Evolutionary conservation across 305 asterid species (phyloP).

Genomic region (Solanum chacoense): DNA sequence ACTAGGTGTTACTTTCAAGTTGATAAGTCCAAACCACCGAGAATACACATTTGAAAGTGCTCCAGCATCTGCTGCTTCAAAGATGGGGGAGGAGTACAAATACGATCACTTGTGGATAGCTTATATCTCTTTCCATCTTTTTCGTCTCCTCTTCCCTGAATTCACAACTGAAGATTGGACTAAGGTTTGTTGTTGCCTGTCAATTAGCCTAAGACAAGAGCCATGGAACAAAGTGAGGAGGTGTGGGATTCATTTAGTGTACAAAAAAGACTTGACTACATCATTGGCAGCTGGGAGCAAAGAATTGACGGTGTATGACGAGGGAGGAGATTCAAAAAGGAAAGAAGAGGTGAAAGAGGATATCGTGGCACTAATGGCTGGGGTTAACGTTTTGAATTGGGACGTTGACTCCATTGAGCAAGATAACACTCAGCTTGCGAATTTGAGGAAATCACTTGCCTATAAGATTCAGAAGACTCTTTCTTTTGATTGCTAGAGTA

Average conservation of each 20-base stretch:
- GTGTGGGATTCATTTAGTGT: constrained; percentile 4
- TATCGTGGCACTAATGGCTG: not conserved
- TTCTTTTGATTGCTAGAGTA: constrained; percentile 6
- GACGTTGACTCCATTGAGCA: constrained; percentile 4
- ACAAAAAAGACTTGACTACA: not conserved
- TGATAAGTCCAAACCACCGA: constrained; percentile 2
- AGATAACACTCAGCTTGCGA: constrained; percentile 1
- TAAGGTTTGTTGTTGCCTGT: constrained; percentile 3
- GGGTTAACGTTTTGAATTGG: constrained; percentile 7
- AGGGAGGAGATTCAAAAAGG: not conserved
- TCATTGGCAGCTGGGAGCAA: not conserved
- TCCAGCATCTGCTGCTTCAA: not conserved
- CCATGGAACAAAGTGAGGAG: constrained; percentile 8
- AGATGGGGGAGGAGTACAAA: not conserved
- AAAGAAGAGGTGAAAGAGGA: not conserved
- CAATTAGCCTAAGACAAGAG: not conserved
- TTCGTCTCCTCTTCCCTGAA: not conserved
- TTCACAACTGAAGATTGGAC: constrained; percentile 4
- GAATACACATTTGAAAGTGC: not conserved
- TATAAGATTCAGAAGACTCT: constrained; percentile 7
- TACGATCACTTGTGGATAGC: constrained; percentile 4
- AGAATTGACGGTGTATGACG: not conserved
- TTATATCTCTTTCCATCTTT: constrained; percentile 1
- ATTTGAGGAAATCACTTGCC: not conserved
- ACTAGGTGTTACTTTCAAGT: constrained; percentile 8